These are phyloP conservation scores for Wickerhamiella dianesei DNA, from an alignment of 805 yeast species.

Conservation along the genomic window DNA sequence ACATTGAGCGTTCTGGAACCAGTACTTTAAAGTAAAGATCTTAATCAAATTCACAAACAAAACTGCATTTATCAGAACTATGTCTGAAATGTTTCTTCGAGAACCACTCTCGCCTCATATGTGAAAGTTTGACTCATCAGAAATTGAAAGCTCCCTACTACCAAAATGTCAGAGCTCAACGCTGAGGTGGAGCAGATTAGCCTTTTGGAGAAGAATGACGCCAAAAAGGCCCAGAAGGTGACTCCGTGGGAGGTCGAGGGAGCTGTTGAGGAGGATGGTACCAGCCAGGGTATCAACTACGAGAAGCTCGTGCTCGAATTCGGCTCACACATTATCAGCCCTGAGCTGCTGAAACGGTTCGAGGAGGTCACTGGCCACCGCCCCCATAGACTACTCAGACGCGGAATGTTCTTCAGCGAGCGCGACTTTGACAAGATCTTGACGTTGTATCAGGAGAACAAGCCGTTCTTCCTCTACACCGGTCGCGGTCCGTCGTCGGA, in stretches of 20 bases:
- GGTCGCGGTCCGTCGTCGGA: conserved; percentile 96
- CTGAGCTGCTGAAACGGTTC: conserved; percentile 65
- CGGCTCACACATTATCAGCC: conserved; percentile 63
- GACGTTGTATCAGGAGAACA: conserved; percentile 84
- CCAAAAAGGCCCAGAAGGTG: conserved; percentile 34
- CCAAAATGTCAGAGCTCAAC: not conserved
- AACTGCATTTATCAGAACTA: too few species aligned
- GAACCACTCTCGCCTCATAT: too few species aligned
- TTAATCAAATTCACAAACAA: too few species aligned
- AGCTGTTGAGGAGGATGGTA: conserved; percentile 80
- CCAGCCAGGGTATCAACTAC: conserved; percentile 82
- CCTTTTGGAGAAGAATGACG: not conserved
- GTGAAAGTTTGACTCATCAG: not conserved
- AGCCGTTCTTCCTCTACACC: conserved; percentile 88
- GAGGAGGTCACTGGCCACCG: conserved; percentile 70
- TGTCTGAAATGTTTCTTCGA: too few species aligned
- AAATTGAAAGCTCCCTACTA: not conserved
- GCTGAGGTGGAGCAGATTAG: not conserved
- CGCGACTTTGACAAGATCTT: conserved; percentile 52
- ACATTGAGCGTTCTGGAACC: too few species aligned
- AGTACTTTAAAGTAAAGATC: too few species aligned
- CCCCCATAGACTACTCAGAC: conserved; percentile 81
- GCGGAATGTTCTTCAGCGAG: conserved; percentile 88
- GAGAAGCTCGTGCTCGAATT: conserved; percentile 75
- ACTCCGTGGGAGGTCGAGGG: conserved; percentile 99